Base-by-base conservation (phyloP, 2,329 filamentous ascomycete genomes). In the Phialophora expanda region DNA sequence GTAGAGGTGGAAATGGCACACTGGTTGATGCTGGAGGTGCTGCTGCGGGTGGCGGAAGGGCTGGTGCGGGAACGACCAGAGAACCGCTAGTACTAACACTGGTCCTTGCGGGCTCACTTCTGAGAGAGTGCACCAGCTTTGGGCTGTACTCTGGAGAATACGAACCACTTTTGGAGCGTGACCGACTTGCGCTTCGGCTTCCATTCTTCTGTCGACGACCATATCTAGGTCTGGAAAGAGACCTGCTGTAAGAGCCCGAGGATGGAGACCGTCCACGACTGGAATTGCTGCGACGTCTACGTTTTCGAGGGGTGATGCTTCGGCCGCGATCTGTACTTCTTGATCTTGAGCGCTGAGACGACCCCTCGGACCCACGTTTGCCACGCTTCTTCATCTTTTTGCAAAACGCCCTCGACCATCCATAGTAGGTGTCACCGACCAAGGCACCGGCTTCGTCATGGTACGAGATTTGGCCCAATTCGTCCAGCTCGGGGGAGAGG, bases 351-450 rank as follows among this genome's bases (percentile, higher is more conserved):
- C 58, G 56, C 48, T 44, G 48, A 34, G 56, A 61, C 3, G 56
- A 61, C n/a, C n/a, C 44, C 2, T 30, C 20, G 9, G 50, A 63
- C 30, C 73, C 67, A n/a, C 69, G 72, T 26, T 70, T 67, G 8
- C 71, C 75, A 56, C 76, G 72, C 67, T 75, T 78, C 77, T 89
- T 92, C 90, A 95, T 95, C 74, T 90, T 90, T 70, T 91, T 83
- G 75, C 91, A 96, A 71, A 96, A 95, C 0, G 82, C 81, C 46
- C 86, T 85, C 4, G 92, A 94, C 93, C 93, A 96, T 67, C 92
- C 93, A 75, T 96, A 96, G 76, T 96, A 96, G 0, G 90, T 91
- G 69, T 91, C 88, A 1, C 88, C 89, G 6, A 84, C 82, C 6
- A 88, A 75, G 2, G 90, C 86, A 0, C 88, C 88, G 0, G 86